Evolutionary conservation across 257 asterid species (phyloP).

Genomic region (Nicotiana attenuata): DNA sequence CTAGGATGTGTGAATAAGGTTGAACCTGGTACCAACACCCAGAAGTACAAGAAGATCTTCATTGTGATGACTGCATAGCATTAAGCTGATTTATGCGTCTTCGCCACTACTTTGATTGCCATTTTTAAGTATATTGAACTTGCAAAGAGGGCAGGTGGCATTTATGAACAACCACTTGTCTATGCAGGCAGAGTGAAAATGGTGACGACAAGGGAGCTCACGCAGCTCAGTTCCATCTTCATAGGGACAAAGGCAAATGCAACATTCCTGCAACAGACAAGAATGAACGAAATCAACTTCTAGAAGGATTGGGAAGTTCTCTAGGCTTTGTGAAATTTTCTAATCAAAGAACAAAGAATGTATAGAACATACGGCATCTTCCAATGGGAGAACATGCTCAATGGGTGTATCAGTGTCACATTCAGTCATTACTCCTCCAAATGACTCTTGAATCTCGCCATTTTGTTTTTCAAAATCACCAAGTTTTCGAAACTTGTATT

Average conservation of each 20-base stretch:
- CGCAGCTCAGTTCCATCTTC: slow-evolving; percentile 93
- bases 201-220: slow-evolving; percentile 95
- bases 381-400: slow-evolving; percentile 80
- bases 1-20: background rate
- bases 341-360: background rate
- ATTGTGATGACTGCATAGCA: background rate
- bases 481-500: slow-evolving; percentile 70
- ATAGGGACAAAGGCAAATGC: slow-evolving; percentile 81
- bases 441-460: slow-evolving; percentile 88
- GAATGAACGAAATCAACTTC: background rate
- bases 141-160: slow-evolving; percentile 97
- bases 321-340: background rate
- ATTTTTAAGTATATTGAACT: slow-evolving; percentile 75
- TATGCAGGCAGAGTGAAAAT: slow-evolving; percentile 80
- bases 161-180: slow-evolving; percentile 95
- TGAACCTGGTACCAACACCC: slow-evolving; percentile 2
- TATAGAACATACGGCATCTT: slow-evolving; percentile 70
- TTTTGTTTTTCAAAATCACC: slow-evolving; percentile 91
- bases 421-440: slow-evolving; percentile 89
- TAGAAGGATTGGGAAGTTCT: background rate
- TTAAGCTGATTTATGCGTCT: slow-evolving; percentile 42
- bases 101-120: slow-evolving; percentile 61
- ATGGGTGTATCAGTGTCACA: slow-evolving; percentile 66
- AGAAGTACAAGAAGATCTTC: background rate
- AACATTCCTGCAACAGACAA: slow-evolving; percentile 68